phyloP scores from a whole-genome alignment of 208 protist genomes.

The Leishmania aethiopica region DNA sequence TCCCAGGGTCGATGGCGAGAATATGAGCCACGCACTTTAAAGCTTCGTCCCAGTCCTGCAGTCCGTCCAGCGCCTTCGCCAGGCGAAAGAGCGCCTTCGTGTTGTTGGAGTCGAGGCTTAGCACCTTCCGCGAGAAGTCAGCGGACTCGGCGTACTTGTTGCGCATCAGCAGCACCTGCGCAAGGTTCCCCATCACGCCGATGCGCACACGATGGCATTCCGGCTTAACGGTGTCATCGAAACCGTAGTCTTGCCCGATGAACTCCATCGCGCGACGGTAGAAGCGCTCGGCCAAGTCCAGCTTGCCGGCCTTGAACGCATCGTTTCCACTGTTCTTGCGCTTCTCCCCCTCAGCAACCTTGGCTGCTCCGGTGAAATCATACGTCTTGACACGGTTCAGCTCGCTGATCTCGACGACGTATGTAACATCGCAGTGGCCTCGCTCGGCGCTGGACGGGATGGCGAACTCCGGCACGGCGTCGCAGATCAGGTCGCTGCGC shows the following conservation, averaged over 20 bases:
- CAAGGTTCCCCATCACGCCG: slow-evolving; percentile 67
- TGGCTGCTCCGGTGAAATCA: slow-evolving; percentile 63
- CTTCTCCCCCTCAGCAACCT: slow-evolving; percentile 62
- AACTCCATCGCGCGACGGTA: slow-evolving; percentile 90
- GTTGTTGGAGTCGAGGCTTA: slow-evolving; percentile 63
- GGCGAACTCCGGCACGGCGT: slow-evolving; percentile 53
- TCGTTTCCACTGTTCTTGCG: slow-evolving; percentile 85
- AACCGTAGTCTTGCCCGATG: slow-evolving; percentile 78
- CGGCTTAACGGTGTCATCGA: slow-evolving; percentile 55
- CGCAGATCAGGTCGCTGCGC: slow-evolving; percentile 38
- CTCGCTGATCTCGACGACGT: slow-evolving; percentile 68
- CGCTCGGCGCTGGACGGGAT: slow-evolving; percentile 46
- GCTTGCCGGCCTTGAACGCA: slow-evolving; percentile 67
- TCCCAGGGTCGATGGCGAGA: slow-evolving; percentile 57
- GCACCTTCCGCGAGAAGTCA: slow-evolving; percentile 63
- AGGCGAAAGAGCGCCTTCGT: slow-evolving; percentile 78
- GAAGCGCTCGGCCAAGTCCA: slow-evolving; percentile 65
- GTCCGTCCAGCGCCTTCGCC: slow-evolving; percentile 63
- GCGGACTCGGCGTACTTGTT: slow-evolving; percentile 51
- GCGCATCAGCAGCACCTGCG: slow-evolving; percentile 75
- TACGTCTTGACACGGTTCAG: slow-evolving; percentile 65
- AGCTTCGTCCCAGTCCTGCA: slow-evolving; percentile 80
- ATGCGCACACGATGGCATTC: slow-evolving; percentile 58
- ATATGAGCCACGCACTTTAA: slow-evolving; percentile 46
- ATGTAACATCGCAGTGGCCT: slow-evolving; percentile 49